Conservation (phyloP, 2,329 filamentous ascomycete genomes). For the Phaeoacremonium minimum region DNA sequence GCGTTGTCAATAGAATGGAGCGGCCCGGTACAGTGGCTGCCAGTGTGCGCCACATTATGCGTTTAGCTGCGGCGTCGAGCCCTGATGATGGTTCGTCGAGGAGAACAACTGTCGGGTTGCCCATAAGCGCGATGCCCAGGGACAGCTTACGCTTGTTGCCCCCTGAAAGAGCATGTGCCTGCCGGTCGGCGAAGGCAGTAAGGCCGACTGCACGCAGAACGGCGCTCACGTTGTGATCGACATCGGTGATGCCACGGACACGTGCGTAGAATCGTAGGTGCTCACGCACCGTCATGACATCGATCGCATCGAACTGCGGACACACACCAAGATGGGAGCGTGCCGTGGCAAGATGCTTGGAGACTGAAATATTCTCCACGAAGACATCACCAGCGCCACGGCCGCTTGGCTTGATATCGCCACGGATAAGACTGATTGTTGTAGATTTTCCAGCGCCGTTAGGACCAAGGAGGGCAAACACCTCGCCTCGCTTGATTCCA, state of each 20-base stretch:
- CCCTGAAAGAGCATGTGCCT: slow-evolving; percentile 76
- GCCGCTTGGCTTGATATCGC: slow-evolving; percentile 74
- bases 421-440: slow-evolving; percentile 82
- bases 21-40: slow-evolving; percentile 69
- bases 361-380: slow-evolving; percentile 74
- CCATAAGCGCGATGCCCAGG: slow-evolving; percentile 86
- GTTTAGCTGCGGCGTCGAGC: slow-evolving; percentile 85
- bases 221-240: slow-evolving; percentile 72
- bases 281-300: slow-evolving; percentile 84
- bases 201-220: slow-evolving; percentile 81
- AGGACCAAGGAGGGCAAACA: slow-evolving; percentile 84
- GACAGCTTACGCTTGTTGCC: slow-evolving; percentile 93
- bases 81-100: slow-evolving; percentile 87
- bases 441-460: slow-evolving; percentile 92
- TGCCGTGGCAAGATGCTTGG: slow-evolving; percentile 66
- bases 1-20: slow-evolving; percentile 84
- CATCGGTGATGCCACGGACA: slow-evolving; percentile 71
- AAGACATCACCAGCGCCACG: slow-evolving; percentile 73
- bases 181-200: slow-evolving; percentile 62
- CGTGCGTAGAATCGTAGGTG: slow-evolving; percentile 86
- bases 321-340: slow-evolving; percentile 83
- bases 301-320: slow-evolving; percentile 83
- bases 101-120: slow-evolving; percentile 80
- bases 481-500: slow-evolving; percentile 72
- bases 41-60: slow-evolving; percentile 89